Evolutionary conservation across 352 stramenopile species (phyloP).

Genomic region (Peronospora destructor): DNA sequence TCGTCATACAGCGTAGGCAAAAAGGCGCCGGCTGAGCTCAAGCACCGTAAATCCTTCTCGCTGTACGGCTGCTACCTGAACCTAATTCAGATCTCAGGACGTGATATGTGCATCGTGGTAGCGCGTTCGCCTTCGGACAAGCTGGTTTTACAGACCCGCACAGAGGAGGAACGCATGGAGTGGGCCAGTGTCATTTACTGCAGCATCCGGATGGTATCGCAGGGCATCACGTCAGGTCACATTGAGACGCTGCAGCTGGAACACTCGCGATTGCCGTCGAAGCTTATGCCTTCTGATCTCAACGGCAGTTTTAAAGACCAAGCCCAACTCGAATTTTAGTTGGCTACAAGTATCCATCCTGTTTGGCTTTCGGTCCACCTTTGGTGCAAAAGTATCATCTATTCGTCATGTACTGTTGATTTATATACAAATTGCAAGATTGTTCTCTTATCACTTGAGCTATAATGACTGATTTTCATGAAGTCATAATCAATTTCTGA

Average conservation of each 20-base stretch:
- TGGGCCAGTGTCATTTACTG: slow-evolving; percentile 86
- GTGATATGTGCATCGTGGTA: slow-evolving; percentile 76
- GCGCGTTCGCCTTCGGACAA: slow-evolving; percentile 82
- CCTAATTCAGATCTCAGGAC: slow-evolving; percentile 59
- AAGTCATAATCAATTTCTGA: neutral
- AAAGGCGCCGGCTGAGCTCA: slow-evolving; percentile 39
- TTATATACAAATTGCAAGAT: neutral
- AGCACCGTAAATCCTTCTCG: slow-evolving; percentile 81
- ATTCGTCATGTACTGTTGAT: neutral
- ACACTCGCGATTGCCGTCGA: slow-evolving; percentile 25
- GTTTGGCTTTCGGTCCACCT: too few relatives aligned
- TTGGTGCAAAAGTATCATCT: too few relatives aligned
- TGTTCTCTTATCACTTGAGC: neutral
- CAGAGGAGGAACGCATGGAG: slow-evolving; percentile 74
- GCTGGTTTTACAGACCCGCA: slow-evolving; percentile 62
- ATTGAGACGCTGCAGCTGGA: slow-evolving; percentile 73
- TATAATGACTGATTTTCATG: neutral
- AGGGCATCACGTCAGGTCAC: slow-evolving; percentile 77
- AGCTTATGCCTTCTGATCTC: slow-evolving; percentile 21
- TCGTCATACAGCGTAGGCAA: slow-evolving; percentile 24
- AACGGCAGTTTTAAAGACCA: slow-evolving; percentile 28
- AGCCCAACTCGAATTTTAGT: slow-evolving; percentile 25
- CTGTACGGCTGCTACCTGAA: slow-evolving; percentile 82
- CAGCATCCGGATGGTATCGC: slow-evolving; percentile 81
- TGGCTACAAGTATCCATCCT: neutral